phyloP scores from a whole-genome alignment of 148 eudicot species.

The Pharnaceum exiguum region DNA sequence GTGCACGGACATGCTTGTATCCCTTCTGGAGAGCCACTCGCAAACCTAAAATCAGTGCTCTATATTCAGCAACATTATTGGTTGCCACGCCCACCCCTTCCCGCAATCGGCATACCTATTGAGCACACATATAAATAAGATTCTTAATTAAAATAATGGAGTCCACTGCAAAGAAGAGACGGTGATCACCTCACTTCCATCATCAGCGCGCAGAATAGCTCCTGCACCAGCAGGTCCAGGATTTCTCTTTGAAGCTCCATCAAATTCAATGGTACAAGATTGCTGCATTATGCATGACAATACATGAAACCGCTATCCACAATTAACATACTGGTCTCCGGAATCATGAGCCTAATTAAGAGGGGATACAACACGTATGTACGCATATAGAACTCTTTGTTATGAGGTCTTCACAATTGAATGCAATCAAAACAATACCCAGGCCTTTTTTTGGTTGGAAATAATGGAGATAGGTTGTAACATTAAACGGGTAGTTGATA shows the following conservation, averaged over 20 bases:
- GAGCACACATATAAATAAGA: slow-evolving; percentile 7
- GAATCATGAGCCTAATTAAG: no score
- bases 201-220: slow-evolving; percentile 64
- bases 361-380: no score
- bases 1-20: slow-evolving; percentile 47
- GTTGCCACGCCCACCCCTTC: slow-evolving; percentile 91
- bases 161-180: background rate
- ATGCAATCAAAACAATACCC: no score
- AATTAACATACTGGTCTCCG: no score
- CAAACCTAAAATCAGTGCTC: slow-evolving; percentile 71
- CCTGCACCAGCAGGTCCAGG: slow-evolving; percentile 98
- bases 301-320: background rate
- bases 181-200: slow-evolving; percentile 48
- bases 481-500: background rate
- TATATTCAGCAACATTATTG: slow-evolving; percentile 88
- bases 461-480: slow-evolving; percentile 3
- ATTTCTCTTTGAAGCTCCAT: slow-evolving; percentile 94
- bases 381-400: no score
- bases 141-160: background rate
- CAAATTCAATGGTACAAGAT: slow-evolving; percentile 73
- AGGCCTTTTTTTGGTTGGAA: no score
- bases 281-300: slow-evolving; percentile 19
- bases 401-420: no score
- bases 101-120: slow-evolving; percentile 56
- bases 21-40: slow-evolving; percentile 66